Conservation (phyloP, 2,329 filamentous ascomycete genomes). For the Ceratocystis variospora region DNA sequence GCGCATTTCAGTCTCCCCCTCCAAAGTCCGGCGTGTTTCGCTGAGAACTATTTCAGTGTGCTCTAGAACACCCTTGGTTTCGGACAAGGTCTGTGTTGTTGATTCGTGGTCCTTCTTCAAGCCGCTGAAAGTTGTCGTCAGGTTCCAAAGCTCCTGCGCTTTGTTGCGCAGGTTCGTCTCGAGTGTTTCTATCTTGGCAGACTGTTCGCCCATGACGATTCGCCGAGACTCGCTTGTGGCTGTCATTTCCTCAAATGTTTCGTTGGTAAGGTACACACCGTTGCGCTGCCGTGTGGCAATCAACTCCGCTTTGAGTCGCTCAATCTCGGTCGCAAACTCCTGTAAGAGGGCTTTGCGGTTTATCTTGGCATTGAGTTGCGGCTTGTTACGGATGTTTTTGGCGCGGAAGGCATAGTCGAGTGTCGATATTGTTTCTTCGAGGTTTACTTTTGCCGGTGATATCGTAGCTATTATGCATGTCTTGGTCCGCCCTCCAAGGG, state of each 20-base stretch:
- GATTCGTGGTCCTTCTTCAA: conserved; percentile 82
- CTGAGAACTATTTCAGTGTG: conserved; percentile 76
- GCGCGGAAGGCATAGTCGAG: conserved; percentile 95
- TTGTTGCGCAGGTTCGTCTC: conserved; percentile 86
- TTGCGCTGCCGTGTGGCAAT: conserved; percentile 88
- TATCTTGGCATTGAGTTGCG: conserved; percentile 81
- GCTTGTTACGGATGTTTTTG: conserved; percentile 97
- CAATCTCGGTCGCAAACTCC: conserved; percentile 85
- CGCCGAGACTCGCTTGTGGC: conserved; percentile 82
- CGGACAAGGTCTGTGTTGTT: conserved; percentile 56
- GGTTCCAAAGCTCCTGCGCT: conserved; percentile 74
- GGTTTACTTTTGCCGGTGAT: conserved; percentile 83
- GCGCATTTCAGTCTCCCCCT: conserved; percentile 65
- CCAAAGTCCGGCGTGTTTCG: conserved; percentile 60
- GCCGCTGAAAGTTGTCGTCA: conserved; percentile 76
- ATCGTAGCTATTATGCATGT: conserved; percentile 98
- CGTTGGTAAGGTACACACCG: conserved; percentile 83
- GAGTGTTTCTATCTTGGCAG: conserved; percentile 81
- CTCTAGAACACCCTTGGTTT: conserved; percentile 67
- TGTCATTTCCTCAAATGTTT: conserved; percentile 80
- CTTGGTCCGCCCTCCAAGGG: conserved; percentile 85
- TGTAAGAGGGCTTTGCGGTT: conserved; percentile 84
- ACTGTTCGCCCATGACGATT: conserved; percentile 84
- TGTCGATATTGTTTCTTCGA: conserved; percentile 96
- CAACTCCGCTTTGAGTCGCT: conserved; percentile 85